Evolutionary conservation across 164 flowering plant species (phyloP), one percentile per base, ranked within the genome.

Genomic region (Houttuynia cordata): DNA sequence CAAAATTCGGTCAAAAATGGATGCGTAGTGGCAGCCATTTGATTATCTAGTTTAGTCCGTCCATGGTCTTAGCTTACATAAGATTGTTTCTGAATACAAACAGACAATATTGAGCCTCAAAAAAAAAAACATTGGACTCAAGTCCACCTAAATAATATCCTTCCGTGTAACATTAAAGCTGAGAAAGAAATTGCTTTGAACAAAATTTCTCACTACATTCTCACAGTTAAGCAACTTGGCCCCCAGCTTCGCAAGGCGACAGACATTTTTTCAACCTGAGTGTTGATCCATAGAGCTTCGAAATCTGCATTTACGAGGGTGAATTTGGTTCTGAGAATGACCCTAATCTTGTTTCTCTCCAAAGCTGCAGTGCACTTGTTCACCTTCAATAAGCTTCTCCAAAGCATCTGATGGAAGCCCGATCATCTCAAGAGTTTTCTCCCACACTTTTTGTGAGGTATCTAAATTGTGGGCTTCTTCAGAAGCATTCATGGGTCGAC

Each of bases 341-440:
- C 37, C 50, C 17, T 73, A 70, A 5, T 67, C 71, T 47, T 51
- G 56, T 23, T 60, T 41, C 14, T n/a, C 20, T 24, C 84, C 90
- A 53, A 81, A 89, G 15, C 72, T 76, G 71, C 96, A 86, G 56
- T 64, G 62, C 59, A 91, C 79, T 68, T 79, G 81, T 62, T 83
- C 84, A 8, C 96, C 97, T 81, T 84, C 84, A 17, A 88, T 49
- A 56, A 87, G 83, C 76, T 72, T 86, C 75, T 91, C 97, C 57
- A 88, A 85, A 3, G 85, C 87, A 75, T 91, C 96, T 15, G 73
- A 64, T 40, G 99, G 90, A 55, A 94, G 93, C 49, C 99, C 99
- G 20, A 83, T 63, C 82, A 91, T 62, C 66, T 85, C 91, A n/a
- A 94, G 42, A 14, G 97, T 94, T 77, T 85, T 94, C 73, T 83